Conservation (phyloP, 1,284 basidiomycete species). For the Coniferiporia sulphurascens region DNA sequence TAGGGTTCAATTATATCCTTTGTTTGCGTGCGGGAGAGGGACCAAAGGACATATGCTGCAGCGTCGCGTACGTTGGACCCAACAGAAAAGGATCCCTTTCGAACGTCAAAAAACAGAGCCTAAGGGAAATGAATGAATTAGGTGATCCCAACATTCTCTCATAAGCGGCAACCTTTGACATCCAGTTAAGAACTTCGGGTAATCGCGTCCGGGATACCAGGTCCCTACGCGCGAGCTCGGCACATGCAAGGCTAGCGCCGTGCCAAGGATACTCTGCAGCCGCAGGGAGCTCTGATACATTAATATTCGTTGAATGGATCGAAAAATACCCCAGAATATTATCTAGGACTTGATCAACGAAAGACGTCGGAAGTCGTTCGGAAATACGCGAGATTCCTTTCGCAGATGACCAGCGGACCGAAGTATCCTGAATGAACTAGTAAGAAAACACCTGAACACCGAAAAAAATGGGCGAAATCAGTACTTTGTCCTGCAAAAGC, state of each 20-base stretch:
- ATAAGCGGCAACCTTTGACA: slow-evolving; percentile 57
- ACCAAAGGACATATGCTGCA: slow-evolving; percentile 94
- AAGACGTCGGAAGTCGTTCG: slow-evolving; percentile 71
- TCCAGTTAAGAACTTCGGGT: slow-evolving; percentile 66
- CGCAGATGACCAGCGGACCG: slow-evolving; percentile 92
- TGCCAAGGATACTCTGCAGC: slow-evolving; percentile 89
- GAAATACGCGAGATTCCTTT: slow-evolving; percentile 90
- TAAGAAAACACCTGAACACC: not conserved
- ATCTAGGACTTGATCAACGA: slow-evolving; percentile 76
- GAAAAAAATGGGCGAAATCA: slow-evolving; percentile 16
- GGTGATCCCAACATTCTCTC: slow-evolving; percentile 17
- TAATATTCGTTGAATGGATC: slow-evolving; percentile 51
- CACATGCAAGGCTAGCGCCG: slow-evolving; percentile 88
- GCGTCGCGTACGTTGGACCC: slow-evolving; percentile 95
- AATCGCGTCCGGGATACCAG: slow-evolving; percentile 59
- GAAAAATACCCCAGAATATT: slow-evolving; percentile 70
- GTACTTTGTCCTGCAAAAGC: slow-evolving; percentile 79
- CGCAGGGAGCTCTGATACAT: slow-evolving; percentile 67
- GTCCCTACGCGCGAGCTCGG: slow-evolving; percentile 85
- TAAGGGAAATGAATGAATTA: slow-evolving; percentile 29
- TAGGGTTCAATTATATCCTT: slow-evolving; percentile 56
- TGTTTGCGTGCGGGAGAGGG: slow-evolving; percentile 77
- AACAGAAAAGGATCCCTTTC: slow-evolving; percentile 88
- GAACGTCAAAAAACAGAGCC: slow-evolving; percentile 91
- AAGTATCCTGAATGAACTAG: slow-evolving; percentile 65